Percentiles rank a stretch among this genome's conserved stretches.
Conservation (phyloP, 1,139 yeast genomes). For the Torulaspora globosa region DNA sequence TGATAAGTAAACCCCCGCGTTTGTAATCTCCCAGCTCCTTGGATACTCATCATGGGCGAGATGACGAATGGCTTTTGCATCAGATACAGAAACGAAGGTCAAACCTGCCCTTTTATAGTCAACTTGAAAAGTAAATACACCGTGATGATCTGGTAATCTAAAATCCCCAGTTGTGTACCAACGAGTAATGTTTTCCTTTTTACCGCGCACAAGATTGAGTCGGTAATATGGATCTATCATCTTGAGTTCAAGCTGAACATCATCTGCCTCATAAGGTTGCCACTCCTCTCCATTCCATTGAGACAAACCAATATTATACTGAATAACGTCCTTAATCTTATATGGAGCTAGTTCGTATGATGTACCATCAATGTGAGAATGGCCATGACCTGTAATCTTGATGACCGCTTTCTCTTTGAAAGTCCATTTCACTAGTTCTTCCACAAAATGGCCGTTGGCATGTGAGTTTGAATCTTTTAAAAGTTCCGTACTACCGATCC, state of each 20-base stretch:
- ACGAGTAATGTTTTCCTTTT: slow-evolving; percentile 28
- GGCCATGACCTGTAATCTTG: slow-evolving; percentile 49
- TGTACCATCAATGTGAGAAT: slow-evolving; percentile 47
- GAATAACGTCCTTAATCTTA: slow-evolving; percentile 67
- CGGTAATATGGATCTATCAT: slow-evolving; percentile 97
- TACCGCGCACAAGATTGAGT: slow-evolving; percentile 48
- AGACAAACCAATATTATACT: slow-evolving; percentile 62
- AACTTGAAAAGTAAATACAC: slow-evolving; percentile 83
- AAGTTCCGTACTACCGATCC: slow-evolving; percentile 69
- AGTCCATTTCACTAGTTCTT: slow-evolving; percentile 66
- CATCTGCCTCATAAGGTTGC: slow-evolving; percentile 59
- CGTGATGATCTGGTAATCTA: slow-evolving; percentile 90
- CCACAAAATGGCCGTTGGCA: slow-evolving; percentile 39
- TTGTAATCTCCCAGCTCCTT: slow-evolving; percentile 88
- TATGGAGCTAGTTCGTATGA: slow-evolving; percentile 49
- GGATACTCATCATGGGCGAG: slow-evolving; percentile 93
- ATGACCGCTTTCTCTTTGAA: slow-evolving; percentile 67
- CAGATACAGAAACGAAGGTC: slow-evolving; percentile 59
- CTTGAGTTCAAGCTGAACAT: slow-evolving; percentile 75
- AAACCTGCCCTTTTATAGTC: slow-evolving; percentile 80
- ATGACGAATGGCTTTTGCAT: slow-evolving; percentile 83
- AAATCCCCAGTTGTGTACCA: slow-evolving; percentile 52
- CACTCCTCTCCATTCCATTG: slow-evolving; percentile 60
- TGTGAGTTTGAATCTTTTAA: slow-evolving; percentile 40
- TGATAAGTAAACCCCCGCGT: slow-evolving; percentile 86